These are phyloP conservation scores for Neoscytalidium dimidiatum DNA, from an alignment of 2,329 filamentous ascomycete genomes.

Conservation along the genomic window DNA sequence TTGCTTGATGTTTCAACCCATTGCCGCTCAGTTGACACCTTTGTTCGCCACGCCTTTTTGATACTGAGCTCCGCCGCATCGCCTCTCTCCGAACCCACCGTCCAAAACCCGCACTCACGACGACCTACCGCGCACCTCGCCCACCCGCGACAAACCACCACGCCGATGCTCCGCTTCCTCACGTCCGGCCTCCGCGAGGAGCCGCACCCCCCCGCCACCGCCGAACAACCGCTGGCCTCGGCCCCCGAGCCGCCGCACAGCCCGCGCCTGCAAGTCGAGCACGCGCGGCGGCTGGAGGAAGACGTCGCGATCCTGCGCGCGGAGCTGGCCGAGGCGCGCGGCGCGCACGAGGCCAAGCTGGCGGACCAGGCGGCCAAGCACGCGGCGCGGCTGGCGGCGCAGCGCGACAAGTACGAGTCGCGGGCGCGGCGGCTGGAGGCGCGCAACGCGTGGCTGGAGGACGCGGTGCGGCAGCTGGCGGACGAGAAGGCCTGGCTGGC, in stretches of 20 bases:
- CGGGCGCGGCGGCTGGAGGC: not conserved
- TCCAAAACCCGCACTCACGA: not conserved
- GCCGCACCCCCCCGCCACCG: not conserved
- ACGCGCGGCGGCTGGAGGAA: conserved; percentile 14
- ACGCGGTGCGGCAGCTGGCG: not conserved
- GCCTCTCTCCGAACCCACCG: not conserved
- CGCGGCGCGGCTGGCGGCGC: not conserved
- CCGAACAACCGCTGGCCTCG: not conserved
- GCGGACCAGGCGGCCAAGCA: not conserved
- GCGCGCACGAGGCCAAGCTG: not conserved
- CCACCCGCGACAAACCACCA: not conserved
- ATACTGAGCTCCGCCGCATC: not conserved
- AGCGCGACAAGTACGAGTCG: not conserved
- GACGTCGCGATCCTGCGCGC: conserved; percentile 1
- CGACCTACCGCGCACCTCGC: not conserved
- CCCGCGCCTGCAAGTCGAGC: conserved; percentile 15
- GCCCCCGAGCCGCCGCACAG: not conserved
- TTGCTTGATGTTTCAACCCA: too few relatives aligned
- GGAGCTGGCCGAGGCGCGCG: not conserved
- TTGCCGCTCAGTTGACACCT: too few relatives aligned
- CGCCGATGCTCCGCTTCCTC: conserved; percentile 4
- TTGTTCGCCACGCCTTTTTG: not conserved
- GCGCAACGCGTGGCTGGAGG: conserved; percentile 14
- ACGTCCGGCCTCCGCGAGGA: not conserved
- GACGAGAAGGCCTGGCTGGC: conserved; percentile 9